phyloP scores from a whole-genome alignment of 139 green algal genomes.

The Deuterostichococcus epilithicus region DNA sequence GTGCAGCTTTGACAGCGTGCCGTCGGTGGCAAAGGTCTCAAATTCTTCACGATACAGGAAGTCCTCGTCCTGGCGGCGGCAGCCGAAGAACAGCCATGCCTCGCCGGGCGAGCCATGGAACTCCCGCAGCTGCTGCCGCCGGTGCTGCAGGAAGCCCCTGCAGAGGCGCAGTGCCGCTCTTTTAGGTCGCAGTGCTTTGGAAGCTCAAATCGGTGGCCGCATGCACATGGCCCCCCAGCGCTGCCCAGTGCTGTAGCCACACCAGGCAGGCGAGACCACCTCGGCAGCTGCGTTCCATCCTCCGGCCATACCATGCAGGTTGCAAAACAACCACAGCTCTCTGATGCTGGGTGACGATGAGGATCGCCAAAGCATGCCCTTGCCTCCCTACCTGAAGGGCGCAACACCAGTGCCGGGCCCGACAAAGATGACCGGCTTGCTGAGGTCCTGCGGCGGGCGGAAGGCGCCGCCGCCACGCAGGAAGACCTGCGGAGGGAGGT shows the following conservation, averaged over 20 bases:
- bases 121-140: conserved; percentile 14
- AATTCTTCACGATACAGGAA: conserved; percentile 82
- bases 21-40: conserved; percentile 55
- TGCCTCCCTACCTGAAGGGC: conserved; percentile 62
- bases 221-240: too few relatives aligned
- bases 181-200: too few relatives aligned
- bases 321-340: too few relatives aligned
- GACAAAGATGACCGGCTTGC: conserved; percentile 78
- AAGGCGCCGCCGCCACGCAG: conserved; percentile 51
- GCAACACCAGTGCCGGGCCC: conserved; percentile 86
- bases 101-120: conserved; percentile 15
- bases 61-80: conserved; percentile 65
- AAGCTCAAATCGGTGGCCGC: too few relatives aligned
- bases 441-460: conserved; percentile 46
- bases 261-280: too few relatives aligned
- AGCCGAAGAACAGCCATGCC: conserved; percentile 85
- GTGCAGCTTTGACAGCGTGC: conserved; percentile 66
- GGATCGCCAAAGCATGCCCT: too few relatives aligned
- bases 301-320: too few relatives aligned
- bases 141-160: conserved; percentile 77
- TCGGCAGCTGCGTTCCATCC: too few relatives aligned
- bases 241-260: too few relatives aligned
- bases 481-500: conserved; percentile 2
- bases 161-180: too few relatives aligned
- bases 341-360: too few relatives aligned